These are phyloP conservation scores for Fusarium pseudoanthophilum DNA, from an alignment of 2,329 filamentous ascomycete genomes.

Conservation along the genomic window DNA sequence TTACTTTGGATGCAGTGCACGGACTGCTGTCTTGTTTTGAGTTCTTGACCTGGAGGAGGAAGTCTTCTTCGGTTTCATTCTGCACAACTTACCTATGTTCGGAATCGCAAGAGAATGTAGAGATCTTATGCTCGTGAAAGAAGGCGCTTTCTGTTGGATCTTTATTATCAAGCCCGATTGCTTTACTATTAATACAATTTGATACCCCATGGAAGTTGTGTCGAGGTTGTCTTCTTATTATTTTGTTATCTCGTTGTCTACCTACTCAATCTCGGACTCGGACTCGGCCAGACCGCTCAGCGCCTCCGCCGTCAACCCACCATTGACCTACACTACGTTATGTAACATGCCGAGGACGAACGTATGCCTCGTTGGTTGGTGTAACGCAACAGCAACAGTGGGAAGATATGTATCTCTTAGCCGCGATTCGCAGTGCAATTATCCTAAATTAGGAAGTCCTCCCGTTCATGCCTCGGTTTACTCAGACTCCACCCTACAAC, in stretches of 20 bases:
- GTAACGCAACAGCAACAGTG: slow-evolving; percentile 17
- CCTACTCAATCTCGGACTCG: not conserved
- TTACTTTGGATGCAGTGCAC: not conserved
- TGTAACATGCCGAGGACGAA: slow-evolving; percentile 18
- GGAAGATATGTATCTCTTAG: not conserved
- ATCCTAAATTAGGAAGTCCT: slow-evolving; percentile 29
- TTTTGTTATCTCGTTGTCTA: not conserved
- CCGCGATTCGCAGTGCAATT: slow-evolving; percentile 17
- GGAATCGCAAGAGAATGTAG: not conserved
- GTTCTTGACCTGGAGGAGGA: not conserved
- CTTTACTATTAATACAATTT: slow-evolving; percentile 10
- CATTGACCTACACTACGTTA: slow-evolving; percentile 3
- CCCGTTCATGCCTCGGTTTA: slow-evolving; percentile 33
- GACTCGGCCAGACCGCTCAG: slow-evolving; percentile 8
- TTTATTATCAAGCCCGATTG: not conserved
- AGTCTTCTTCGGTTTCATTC: not conserved
- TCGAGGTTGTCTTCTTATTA: not conserved
- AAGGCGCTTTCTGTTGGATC: slow-evolving; percentile 9
- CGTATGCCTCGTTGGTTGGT: slow-evolving; percentile 11
- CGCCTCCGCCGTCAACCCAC: slow-evolving; percentile 15
- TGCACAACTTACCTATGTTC: not conserved
- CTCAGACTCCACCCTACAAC: slow-evolving; percentile 6
- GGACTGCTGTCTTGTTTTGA: not conserved
- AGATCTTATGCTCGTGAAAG: not conserved
- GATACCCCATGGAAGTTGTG: slow-evolving; percentile 19